phyloP scores from a whole-genome alignment of 108 stramenopile species.

The Pseudonitzschia delicatissima region DNA sequence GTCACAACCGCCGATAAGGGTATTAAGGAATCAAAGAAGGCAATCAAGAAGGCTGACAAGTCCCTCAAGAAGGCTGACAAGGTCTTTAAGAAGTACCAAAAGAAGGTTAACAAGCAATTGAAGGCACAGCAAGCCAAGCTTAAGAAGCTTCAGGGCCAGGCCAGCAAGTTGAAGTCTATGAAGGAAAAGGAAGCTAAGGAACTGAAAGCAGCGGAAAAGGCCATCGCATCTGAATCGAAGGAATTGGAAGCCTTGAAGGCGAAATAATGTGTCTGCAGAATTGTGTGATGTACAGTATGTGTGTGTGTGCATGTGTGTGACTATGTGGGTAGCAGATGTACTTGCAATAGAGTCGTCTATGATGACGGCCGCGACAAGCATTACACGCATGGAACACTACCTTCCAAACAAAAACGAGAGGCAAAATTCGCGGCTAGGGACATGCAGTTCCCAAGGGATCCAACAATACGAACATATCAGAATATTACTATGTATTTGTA shows the following conservation, averaged over 20 bases:
- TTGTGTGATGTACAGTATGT: no score
- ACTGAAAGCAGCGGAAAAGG: constrained; percentile 12
- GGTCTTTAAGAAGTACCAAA: constrained; percentile 16
- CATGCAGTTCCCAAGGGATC: neutral
- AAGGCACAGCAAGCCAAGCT: constrained; percentile 27
- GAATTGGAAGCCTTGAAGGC: constrained; percentile 26
- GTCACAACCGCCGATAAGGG: constrained; percentile 15
- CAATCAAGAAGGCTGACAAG: constrained; percentile 26
- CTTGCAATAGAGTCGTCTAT: neutral
- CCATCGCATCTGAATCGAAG: constrained; percentile 24
- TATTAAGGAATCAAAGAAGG: constrained; percentile 16
- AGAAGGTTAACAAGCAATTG: constrained; percentile 18
- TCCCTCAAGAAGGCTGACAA: constrained; percentile 29
- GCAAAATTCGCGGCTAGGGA: constrained; percentile 9
- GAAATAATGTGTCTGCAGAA: neutral
- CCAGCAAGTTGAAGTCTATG: constrained; percentile 18
- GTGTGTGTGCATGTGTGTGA: neutral
- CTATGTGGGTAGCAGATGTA: neutral
- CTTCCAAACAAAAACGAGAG: neutral
- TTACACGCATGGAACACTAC: neutral
- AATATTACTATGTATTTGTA: no score
- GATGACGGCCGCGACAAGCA: neutral
- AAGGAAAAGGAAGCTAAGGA: constrained; percentile 25
- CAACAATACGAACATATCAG: neutral
- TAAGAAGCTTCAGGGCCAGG: constrained; percentile 15